Evolutionary conservation across 345 rosid genomes (phyloP), one percentile per base, ranked within the genome.

Genomic region (Arabidopsis arenosa): DNA sequence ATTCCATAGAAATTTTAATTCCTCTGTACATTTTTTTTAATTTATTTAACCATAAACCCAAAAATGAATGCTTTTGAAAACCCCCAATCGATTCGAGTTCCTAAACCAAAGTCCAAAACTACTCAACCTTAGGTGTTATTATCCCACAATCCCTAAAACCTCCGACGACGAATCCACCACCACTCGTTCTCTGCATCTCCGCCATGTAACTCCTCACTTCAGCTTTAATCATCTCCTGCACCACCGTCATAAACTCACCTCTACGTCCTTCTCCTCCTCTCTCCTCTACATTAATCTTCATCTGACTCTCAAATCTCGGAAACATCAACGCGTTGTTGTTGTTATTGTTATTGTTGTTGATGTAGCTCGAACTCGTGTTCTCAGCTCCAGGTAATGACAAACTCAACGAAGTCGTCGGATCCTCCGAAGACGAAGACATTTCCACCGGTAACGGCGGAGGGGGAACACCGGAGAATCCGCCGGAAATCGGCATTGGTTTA

Each of bases 201-300:
- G 77, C 80, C 97, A 93, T 88, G 69, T 88, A 93, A 58, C 72
- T 87, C 81, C 87, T 86, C 74, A 93, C 97, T 75, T 93, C 98
- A 33, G 52, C 81, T 80, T 76, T 91, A 39, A 93, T 83, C 92
- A 93, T 93, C 74, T 93, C 97, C 39, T 90, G 94, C 88, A 93
- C 81, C 84, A 90, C 90, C 64, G 73, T 82, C 87, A 87, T 85
- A 18, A 93, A 86, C 79, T 93, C 97, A 28, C 78, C 72, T 37
- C 81, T 84, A 21, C 89, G 80, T 57, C 91, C 92, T 3, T 62
- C 82, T n/a, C 62, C 81, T 15, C 66, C 72, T 23, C 70, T 70
- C 32, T 54, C 76, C 9, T 75, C 68, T 14, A 62, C 78, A 63
- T 63, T 61, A 14, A 45, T 21, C 59, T 63, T 72, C 70, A 68